Conservation (phyloP, 495 filamentous ascomycete species). For the Acidomyces sp. region DNA sequence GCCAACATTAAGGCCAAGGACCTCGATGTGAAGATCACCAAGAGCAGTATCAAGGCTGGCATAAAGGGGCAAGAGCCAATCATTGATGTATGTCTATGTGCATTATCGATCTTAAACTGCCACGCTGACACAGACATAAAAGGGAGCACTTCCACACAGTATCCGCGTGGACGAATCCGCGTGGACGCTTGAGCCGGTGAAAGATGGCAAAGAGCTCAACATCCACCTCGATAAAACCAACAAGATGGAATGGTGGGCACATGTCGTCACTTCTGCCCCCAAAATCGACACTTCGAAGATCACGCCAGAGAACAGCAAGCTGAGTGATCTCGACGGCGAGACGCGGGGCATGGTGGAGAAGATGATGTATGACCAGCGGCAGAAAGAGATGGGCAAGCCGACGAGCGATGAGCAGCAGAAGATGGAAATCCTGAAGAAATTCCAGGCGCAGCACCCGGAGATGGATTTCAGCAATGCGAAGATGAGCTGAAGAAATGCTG, state of each 20-base stretch:
- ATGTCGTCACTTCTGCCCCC: constrained; percentile 71
- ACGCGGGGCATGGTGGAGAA: constrained; percentile 99
- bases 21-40: constrained; percentile 69
- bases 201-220: constrained; percentile 58
- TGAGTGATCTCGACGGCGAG: constrained; percentile 88
- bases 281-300: constrained; percentile 93
- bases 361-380: constrained; percentile 98
- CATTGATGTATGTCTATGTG: constrained; percentile 50
- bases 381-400: constrained; percentile 84
- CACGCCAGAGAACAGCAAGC: constrained; percentile 75
- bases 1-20: constrained; percentile 74
- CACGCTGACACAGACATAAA: constrained; percentile 9
- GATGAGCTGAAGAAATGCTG: constrained; percentile 48
- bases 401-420: constrained; percentile 89
- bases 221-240: constrained; percentile 94
- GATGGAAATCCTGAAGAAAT: constrained; percentile 80
- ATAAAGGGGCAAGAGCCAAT: constrained; percentile 81
- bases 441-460: constrained; percentile 76
- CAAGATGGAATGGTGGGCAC: constrained; percentile 96
- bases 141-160: constrained; percentile 76
- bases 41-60: constrained; percentile 61
- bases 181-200: constrained; percentile 73
- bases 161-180: constrained; percentile 76
- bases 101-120: background rate
- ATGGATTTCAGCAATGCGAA: constrained; percentile 75